Base-by-base conservation (phyloP, 2,329 filamentous ascomycete species). In the Cyphellophora europaea region DNA sequence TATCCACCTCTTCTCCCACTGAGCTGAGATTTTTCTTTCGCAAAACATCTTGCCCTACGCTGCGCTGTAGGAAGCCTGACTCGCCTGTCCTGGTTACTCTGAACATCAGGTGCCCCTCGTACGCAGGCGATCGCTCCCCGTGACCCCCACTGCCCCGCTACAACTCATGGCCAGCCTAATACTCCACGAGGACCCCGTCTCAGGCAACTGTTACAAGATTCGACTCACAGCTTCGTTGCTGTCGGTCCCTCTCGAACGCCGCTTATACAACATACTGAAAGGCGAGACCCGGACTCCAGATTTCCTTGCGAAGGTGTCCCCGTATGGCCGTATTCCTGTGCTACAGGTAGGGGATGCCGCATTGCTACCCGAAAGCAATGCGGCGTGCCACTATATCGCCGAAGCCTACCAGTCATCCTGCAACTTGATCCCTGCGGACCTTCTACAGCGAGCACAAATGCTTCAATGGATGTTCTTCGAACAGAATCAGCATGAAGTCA, bases 401-500 rank as follows among this genome's bases (percentile, higher is more conserved):
- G 37, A 36, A 3, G 27, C 35, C 14, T 14, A 14, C 13, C 10
- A n/a, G 25, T 8, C 18, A 3, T 12, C 19, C n/a, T 13, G 8
- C n/a, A 11, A 17, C 13, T 29, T 40, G 5, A 35, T 40, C 10
- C 37, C 37, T 4, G 10, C 16, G 6, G 33, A 32, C 33, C 18
- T 29, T n/a, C 19, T 40, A 4, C 30, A 15, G 28, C 18, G 32
- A 5, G 37, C 37, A 3, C 18, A 36, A 10, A 36, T 40, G 37
- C 15, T 40, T 14, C 12, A 28, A 14, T 40, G 37, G 37, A 36
- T 40, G 37, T 40, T 40, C 19, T 40, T 40, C 28, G 37, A 40
- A 13, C 37, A 40, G 23, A 40, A 40, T 14, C 32, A 40, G n/a
- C 37, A 40, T 29, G 37, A 40, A 28, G 32, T 36, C 33, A 40